Base-by-base conservation (phyloP, 2,329 filamentous ascomycete genomes). In the Aspergillus oerlinghausenensis region DNA sequence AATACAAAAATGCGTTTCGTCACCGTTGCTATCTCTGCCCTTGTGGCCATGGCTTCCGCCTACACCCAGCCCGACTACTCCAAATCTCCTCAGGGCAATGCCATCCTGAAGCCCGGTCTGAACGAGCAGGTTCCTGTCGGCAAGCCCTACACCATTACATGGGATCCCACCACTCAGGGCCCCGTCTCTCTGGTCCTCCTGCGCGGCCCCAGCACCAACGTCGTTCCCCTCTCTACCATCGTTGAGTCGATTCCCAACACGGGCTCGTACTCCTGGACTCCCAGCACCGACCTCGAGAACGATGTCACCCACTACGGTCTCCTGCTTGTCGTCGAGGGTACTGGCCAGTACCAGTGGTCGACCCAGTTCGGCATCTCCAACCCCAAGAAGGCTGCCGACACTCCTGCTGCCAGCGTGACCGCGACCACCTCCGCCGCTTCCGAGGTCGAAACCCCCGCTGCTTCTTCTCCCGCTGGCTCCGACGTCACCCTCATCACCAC, bases 341-440 rank as follows among this genome's bases (percentile, higher is more conserved):
- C 77, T 60, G 82, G 84, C 68, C 73, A 81, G 67, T 87, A 83
- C 79, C 84, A 87, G 70, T 84, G 79, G 73, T 81, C 80, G 47
- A 82, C 81, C 57, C 83, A 86, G 71, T 86, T 86, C 75, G 84
- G 84, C 65, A 78, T 87, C 74, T 55, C 67, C 54, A 72, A 72
- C 63, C 54, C 67, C 47, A 53, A 58, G 32, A 57, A 59, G 45
- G 54, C 53, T 51, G 52, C 52, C 45, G 50, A 19, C 51, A 35
- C 56, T 35, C 54, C 66, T 49, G 59, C 62, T 10, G 50, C 55
- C 17, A 19, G 55, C 35, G 43, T 54, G 28, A 50, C 57, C 48
- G 47, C 56, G 19, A 25, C 29, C 28, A 35, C 53, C 29, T 23
- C 60, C 45, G 43, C 61, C 50, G 50, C 50, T 19, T 17, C 60